Base-by-base conservation (phyloP, 805 yeast species). In the Candida takata region DNA sequence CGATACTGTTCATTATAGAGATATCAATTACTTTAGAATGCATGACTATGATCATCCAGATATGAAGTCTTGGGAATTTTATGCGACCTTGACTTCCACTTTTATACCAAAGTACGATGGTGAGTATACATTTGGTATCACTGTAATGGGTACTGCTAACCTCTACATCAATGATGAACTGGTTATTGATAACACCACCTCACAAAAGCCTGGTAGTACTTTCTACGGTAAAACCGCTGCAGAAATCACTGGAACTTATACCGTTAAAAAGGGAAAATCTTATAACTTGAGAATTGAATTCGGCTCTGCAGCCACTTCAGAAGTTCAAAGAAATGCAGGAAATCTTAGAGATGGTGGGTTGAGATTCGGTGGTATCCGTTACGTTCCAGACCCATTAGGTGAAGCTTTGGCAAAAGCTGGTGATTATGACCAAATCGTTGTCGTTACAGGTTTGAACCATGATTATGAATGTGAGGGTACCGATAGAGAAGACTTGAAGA, bases 391-490 rank as follows among this genome's bases (percentile, higher is more conserved):
- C 19, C 17, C 29, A n/a, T 17, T 31, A 10, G 57, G 53, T 18
- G 52, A 41, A 11, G 60, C 54, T 21, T 54, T 67, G 24, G 62
- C 55, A 7, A 38, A 64, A 30, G 80, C 82, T 14, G 57, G 60
- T 40, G 19, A 42, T 1, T 71, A 55, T 16, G 82, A 77, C 43
- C 73, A 72, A 49, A 79, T 73, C 15, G 53, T 76, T 14, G 46
- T 77, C 31, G 54, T 64, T 36, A 58, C 70, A 35, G 83, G 84
- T 24, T 59, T 73, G 39, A 65, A 70, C 42, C 57, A 57, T 20
- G 79, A 74, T 27, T 74, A 73, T 69, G 83, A 77, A 52, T 58
- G 72, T 18, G 83, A 77, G 52, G 79, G 82, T 27, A 67, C 60
- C 43, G 84, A 77, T 51, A 60, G 82, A 48, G 49, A 52, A 4